phyloP scores from a whole-genome alignment of 345 rosid genomes.

The Citrus mangshanensis region DNA sequence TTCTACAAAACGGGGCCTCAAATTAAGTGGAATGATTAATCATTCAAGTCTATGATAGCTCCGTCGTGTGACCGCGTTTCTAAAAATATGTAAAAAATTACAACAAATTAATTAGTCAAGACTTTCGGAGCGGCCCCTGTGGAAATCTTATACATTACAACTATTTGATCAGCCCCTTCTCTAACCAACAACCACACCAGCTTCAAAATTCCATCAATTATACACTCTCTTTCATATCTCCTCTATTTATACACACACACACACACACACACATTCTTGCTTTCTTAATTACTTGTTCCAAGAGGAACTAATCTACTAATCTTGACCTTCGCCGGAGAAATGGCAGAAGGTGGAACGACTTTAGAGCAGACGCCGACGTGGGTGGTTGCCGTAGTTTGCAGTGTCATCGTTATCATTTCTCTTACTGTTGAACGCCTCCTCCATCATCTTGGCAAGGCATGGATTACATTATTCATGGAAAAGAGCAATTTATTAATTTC shows the following conservation, averaged over 20 bases:
- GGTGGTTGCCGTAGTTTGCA: slow-evolving; percentile 83
- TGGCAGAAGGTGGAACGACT: slow-evolving; percentile 58
- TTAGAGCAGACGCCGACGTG: slow-evolving; percentile 82
- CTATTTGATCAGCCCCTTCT: background rate
- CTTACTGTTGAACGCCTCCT: slow-evolving; percentile 62
- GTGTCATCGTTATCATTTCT: slow-evolving; percentile 67
- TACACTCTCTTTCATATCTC: background rate
- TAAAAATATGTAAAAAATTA: no score
- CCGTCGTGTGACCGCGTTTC: no score
- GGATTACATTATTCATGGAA: background rate
- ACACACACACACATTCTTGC: background rate
- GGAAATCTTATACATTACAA: no score
- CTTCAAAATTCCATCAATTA: background rate
- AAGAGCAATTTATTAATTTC: no score
- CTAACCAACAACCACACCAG: background rate
- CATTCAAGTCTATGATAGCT: no score
- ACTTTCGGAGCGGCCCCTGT: no score
- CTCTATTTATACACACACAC: background rate
- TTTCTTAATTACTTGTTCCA: background rate
- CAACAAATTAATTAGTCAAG: no score
- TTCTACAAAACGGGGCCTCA: no score
- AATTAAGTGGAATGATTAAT: no score
- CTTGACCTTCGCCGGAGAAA: background rate
- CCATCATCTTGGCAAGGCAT: slow-evolving; percentile 74
- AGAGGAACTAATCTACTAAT: no score